Conservation (phyloP, 164 flowering plant genomes). For the Saururus chinensis region DNA sequence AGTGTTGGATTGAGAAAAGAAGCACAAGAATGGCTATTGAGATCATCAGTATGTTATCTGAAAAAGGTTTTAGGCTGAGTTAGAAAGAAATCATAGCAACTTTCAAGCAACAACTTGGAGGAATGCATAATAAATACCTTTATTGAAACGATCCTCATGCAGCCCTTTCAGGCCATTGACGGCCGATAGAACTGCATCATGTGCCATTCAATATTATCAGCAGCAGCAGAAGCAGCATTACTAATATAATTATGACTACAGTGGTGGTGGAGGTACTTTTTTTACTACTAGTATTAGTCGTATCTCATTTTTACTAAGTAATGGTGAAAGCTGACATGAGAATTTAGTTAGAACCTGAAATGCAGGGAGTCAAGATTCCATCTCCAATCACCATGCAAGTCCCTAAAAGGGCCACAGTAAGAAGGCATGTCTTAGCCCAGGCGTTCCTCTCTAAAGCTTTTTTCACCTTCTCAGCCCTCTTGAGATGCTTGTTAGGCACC, state of each 20-base stretch:
- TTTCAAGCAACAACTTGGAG: not conserved
- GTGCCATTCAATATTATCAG: not conserved
- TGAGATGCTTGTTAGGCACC: constrained; percentile 16
- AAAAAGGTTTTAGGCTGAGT: too few relatives aligned
- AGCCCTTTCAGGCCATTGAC: not conserved
- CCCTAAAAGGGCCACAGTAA: constrained; percentile 61
- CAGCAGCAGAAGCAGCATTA: not conserved
- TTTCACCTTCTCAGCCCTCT: constrained; percentile 19
- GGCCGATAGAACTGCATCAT: not conserved
- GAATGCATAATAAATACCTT: too few relatives aligned
- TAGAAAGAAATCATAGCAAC: not conserved
- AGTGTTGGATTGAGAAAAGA: too few relatives aligned
- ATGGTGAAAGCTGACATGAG: too few relatives aligned
- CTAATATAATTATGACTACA: not conserved
- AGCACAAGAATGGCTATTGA: too few relatives aligned
- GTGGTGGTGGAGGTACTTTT: not conserved
- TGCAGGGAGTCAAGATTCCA: constrained; percentile 84
- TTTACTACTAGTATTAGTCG: not conserved
- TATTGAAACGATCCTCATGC: too few relatives aligned
- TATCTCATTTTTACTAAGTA: too few relatives aligned
- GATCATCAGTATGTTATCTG: too few relatives aligned
- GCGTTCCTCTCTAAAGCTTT: constrained; percentile 72
- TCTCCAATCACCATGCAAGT: constrained; percentile 89
- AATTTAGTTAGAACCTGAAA: constrained; percentile 81
- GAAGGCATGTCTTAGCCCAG: constrained; percentile 40